Base-by-base conservation (phyloP, 345 rosid genomes). In the Passiflora organensis region DNA sequence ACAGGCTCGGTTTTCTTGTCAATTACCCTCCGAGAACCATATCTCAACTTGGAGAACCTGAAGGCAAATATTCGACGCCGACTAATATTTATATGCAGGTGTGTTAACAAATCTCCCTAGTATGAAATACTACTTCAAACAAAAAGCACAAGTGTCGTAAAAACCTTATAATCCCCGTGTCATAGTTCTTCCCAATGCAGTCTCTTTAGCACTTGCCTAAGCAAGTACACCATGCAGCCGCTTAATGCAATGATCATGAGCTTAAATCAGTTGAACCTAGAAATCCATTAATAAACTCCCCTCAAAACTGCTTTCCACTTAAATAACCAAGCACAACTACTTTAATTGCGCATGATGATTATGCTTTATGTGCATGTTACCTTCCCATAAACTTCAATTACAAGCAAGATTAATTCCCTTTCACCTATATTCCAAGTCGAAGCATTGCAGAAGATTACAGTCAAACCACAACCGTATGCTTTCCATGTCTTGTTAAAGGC, bases 351-450 rank as follows among this genome's bases (percentile, higher is more conserved):
- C 47, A 32, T 32, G 6, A 17, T 28, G n/a, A 23, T 38, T 43
- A 43, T 19, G 24, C 43, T 52, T 14, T 20, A 28, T 23, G 46
- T 13, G 15, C 13, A 14, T 16, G 18, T 25, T 24, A 46, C 13
- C 45, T 67, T 60, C 55, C 60, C 2, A 45, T 10, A 16, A 48
- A 48, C 38, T 45, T 66, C 52, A 36, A 28, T 18, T 41, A 41
- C 51, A 55, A 48, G 50, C 32, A 38, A 13, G 19, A 24, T 21
- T 22, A 38, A 28, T 43, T 47, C 9, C 24, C 14, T 23, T 10
- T 42, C 41, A 46, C 25, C 23, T 53, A 22, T 22, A 23, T 24
- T 6, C 36, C 0, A 23, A 14, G 2, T 46, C 18, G 46, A 4
- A 20, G 25, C 15, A 41, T 42, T 43, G 13, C 18, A 44, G n/a